phyloP scores from a whole-genome alignment of 2,329 filamentous ascomycete genomes.

The Rachicladosporium sp. region DNA sequence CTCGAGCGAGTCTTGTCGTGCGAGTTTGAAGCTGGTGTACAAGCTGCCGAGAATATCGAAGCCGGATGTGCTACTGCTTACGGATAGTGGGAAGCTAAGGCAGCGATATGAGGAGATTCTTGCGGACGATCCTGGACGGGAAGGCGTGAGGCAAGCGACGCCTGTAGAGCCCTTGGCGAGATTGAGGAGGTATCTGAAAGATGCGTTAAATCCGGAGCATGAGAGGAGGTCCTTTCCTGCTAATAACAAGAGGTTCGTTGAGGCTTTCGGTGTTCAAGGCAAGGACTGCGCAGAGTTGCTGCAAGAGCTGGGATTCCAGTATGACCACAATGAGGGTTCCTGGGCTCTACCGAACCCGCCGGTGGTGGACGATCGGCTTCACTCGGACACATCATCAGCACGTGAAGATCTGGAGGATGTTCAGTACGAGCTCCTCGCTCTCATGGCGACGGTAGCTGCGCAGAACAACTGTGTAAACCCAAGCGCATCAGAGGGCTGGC shows the following conservation, averaged over 20 bases:
- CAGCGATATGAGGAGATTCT: constrained; percentile 42
- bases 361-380: constrained; percentile 10
- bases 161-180: constrained; percentile 44
- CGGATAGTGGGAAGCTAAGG: constrained; percentile 39
- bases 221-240: constrained; percentile 43
- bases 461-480: constrained; percentile 17
- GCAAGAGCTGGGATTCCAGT: constrained; percentile 44
- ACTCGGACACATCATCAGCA: constrained; percentile 12
- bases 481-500: constrained; percentile 17
- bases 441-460: constrained; percentile 31
- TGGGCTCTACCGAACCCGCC: constrained; percentile 21
- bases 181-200: constrained; percentile 47
- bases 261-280: constrained; percentile 41
- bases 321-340: constrained; percentile 10
- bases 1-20: constrained; percentile 45
- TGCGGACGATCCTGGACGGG: constrained; percentile 39
- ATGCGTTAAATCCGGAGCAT: constrained; percentile 40
- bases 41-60: constrained; percentile 40
- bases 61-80: constrained; percentile 39
- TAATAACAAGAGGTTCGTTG: constrained; percentile 51
- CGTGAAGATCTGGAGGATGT: constrained; percentile 46
- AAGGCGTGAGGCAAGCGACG: constrained; percentile 38
- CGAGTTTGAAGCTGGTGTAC: constrained; percentile 40
- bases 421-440: constrained; percentile 43
- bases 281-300: constrained; percentile 48